A percentile compares a stretch with the other conserved stretches of the same genome.
Evolutionary conservation across 805 yeast genomes (phyloP).

Genomic region (Ogataea populi-albae): DNA sequence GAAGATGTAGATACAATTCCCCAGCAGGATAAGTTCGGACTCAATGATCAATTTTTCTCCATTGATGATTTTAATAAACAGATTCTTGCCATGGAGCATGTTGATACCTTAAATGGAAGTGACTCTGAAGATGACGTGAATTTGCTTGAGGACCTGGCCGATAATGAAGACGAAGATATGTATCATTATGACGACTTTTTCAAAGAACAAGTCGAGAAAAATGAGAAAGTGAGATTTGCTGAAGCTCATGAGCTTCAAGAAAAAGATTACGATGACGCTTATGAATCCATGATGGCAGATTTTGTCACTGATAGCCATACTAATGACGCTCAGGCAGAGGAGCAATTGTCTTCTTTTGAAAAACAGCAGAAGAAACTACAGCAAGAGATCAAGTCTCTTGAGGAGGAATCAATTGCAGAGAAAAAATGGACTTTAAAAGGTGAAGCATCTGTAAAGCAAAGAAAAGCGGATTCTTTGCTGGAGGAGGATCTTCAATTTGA

Average conservation of each 20-base stretch:
- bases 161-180: slow-evolving; percentile 45
- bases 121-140: slow-evolving; percentile 50
- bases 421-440: slow-evolving; percentile 95
- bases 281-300: slow-evolving; percentile 61
- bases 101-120: slow-evolving; percentile 25
- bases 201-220: slow-evolving; percentile 33
- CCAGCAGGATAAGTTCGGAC: slow-evolving; percentile 54
- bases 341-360: slow-evolving; percentile 69
- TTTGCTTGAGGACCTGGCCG: slow-evolving; percentile 50
- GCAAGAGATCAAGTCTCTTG: slow-evolving; percentile 73
- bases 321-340: slow-evolving; percentile 36
- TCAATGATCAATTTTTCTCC: slow-evolving; percentile 82
- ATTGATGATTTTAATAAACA: slow-evolving; percentile 59
- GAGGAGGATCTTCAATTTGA: slow-evolving; percentile 86
- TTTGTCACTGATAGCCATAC: slow-evolving; percentile 45
- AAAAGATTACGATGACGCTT: slow-evolving; percentile 59
- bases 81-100: slow-evolving; percentile 36
- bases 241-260: slow-evolving; percentile 52
- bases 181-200: slow-evolving; percentile 68
- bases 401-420: slow-evolving; percentile 83
- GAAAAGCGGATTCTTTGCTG: slow-evolving; percentile 82
- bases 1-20: slow-evolving; percentile 24
- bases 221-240: slow-evolving; percentile 16
- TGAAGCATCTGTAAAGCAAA: slow-evolving; percentile 75
- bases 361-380: slow-evolving; percentile 76